These are phyloP conservation scores for Silene coronaria DNA, from an alignment of 179 eudicot species.

Conservation along the genomic window DNA sequence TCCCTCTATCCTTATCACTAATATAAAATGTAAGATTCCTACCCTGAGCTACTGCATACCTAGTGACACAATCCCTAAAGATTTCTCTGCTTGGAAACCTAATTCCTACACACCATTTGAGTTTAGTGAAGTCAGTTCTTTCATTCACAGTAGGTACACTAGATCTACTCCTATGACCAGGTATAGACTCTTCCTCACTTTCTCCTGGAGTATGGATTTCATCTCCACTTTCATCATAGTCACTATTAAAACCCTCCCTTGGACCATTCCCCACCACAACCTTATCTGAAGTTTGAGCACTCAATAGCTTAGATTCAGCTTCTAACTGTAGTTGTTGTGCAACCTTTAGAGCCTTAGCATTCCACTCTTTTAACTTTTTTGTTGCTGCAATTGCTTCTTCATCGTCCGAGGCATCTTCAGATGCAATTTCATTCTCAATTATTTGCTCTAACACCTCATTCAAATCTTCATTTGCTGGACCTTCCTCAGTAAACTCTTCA, in stretches of 20 bases:
- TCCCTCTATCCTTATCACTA: not conserved
- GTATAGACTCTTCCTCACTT: conserved; percentile 2
- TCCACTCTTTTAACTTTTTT: not conserved
- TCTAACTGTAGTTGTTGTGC: not conserved
- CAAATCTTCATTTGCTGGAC: not conserved
- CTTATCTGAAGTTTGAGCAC: not conserved
- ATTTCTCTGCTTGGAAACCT: no score
- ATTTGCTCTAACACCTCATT: not conserved
- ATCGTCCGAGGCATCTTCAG: not conserved
- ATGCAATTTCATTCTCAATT: not conserved
- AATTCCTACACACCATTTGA: no score
- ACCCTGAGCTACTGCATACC: no score
- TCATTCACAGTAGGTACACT: not conserved
- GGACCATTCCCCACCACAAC: no score
- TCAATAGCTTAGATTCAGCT: not conserved
- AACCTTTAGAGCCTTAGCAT: not conserved
- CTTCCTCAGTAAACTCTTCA: not conserved
- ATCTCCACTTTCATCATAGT: not conserved
- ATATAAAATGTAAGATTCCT: not conserved
- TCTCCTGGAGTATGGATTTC: not conserved
- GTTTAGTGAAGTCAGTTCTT: not conserved
- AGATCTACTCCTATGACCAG: not conserved
- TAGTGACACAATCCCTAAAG: no score
- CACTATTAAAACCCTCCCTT: no score
- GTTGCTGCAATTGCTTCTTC: not conserved